Evolutionary conservation across 78 protist species (phyloP).

Genomic region (Bigelowiella natans): DNA sequence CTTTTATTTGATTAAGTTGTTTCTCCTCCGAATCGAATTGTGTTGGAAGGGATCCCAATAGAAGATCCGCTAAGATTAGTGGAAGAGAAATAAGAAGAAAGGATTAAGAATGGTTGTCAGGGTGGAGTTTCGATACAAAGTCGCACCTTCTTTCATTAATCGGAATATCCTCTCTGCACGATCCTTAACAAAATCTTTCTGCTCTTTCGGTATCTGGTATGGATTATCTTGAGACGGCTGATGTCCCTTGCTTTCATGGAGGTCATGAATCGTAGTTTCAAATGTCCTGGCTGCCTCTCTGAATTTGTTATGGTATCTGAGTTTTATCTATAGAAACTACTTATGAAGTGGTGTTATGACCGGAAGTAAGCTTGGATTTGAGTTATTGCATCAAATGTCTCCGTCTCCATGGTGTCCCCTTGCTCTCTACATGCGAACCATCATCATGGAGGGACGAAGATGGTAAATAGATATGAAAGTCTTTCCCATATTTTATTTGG

Average conservation of each 20-base stretch:
- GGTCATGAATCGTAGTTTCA: background rate
- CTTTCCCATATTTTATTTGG: too few species aligned
- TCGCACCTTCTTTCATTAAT: background rate
- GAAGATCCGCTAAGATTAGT: background rate
- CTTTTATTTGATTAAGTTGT: background rate
- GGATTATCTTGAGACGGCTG: too few species aligned
- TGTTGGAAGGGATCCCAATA: background rate
- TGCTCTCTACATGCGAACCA: too few species aligned
- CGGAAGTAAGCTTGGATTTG: background rate
- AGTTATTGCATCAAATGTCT: background rate
- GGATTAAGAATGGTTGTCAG: too few species aligned
- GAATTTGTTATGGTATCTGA: too few species aligned
- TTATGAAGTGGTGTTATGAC: too few species aligned
- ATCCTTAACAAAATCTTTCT: background rate
- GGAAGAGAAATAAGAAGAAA: too few species aligned
- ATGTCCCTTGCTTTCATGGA: background rate
- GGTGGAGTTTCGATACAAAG: too few species aligned
- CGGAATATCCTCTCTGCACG: background rate
- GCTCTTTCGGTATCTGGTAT: background rate
- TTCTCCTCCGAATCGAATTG: background rate
- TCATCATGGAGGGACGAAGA: too few species aligned
- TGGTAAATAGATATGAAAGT: too few species aligned
- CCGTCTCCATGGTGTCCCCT: background rate
- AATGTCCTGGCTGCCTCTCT: background rate
- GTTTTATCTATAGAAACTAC: too few species aligned